Base-by-base conservation (phyloP, 164 flowering plant genomes). In the Vitis labrusca region DNA sequence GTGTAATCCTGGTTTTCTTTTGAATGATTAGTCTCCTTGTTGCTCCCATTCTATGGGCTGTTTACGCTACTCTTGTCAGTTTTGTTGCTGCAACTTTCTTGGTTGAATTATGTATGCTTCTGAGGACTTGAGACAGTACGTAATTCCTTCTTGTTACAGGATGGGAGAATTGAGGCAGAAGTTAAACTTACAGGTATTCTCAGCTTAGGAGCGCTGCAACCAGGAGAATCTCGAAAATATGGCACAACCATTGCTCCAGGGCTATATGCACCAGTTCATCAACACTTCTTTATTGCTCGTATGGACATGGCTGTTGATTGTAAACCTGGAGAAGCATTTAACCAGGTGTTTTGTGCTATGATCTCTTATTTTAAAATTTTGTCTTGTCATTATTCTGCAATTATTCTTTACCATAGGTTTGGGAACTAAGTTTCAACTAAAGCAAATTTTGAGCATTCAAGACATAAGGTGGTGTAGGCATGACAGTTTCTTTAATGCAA, bases 201-300 rank as follows among this genome's bases (percentile, higher is more conserved):
- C 52, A 92, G 97, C 80, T 79, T 92, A 77, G 96, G 96, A 71
- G 97, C 97, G 55, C 68, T 90, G 75, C 88, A 80, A 50, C 96
- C 89, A 62, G 96, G 97, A 27, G 96, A 92, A 75, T 65, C 58
- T 68, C 85, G 97, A 76, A 92, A 90, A 74, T 92, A 92, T 78
- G 96, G 97, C n/a, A 92, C 96, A 52, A 88, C 86, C 32, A 92
- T 92, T 61, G 94, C 97, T 32, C 96, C 96, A 10, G 93, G 97
- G 48, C 65, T 92, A n/a, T 92, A 92, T 81, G 97, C 97, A 65
- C 96, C 96, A 12, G 96, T 91, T 55, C 97, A 92, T 83, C 96
- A 92, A 63, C 97, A 92, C 66, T 92, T 92, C 71, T 92, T 92
- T 75, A 90, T 91, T 77, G 90, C 97, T 72, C 91, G 97, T 49